Evolutionary conservation across 495 filamentous ascomycete genomes (phyloP).

Genomic region (Immersiella caudata): DNA sequence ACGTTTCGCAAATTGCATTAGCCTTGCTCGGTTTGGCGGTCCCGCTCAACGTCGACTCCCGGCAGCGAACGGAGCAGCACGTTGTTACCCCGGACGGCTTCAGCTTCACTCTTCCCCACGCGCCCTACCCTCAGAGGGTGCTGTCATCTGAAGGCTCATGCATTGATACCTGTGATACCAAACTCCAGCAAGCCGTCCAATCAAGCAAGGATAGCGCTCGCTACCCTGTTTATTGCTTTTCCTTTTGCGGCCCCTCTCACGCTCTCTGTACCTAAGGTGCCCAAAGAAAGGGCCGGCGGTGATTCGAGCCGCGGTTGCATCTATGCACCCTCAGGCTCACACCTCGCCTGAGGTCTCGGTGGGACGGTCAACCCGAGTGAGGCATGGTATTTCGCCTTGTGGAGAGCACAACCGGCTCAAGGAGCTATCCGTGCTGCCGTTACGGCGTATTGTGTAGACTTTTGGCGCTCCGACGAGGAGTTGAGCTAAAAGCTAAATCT

Average conservation of each 20-base stretch:
- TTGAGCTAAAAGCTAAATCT: not conserved
- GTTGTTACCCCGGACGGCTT: constrained; percentile 7
- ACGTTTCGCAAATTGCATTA: constrained; percentile 25
- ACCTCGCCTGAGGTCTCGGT: constrained; percentile 24
- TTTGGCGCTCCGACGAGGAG: not conserved
- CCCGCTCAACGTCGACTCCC: constrained; percentile 8
- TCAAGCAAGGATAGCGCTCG: constrained; percentile 16
- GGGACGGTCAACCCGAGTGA: constrained; percentile 20
- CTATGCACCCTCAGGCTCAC: constrained; percentile 21
- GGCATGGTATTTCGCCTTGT: not conserved
- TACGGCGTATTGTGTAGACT: not conserved
- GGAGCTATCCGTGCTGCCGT: not conserved
- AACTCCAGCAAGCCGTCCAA: constrained; percentile 27
- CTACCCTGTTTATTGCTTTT: constrained; percentile 25
- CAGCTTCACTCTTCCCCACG: constrained; percentile 23
- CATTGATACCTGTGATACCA: constrained; percentile 43
- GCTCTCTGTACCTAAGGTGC: constrained; percentile 5
- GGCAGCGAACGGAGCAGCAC: not conserved
- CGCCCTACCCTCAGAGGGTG: constrained; percentile 22
- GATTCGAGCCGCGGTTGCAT: constrained; percentile 37
- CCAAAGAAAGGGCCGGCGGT: constrained; percentile 22
- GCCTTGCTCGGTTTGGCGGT: constrained; percentile 14
- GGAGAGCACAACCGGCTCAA: not conserved
- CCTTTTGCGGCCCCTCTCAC: constrained; percentile 1
- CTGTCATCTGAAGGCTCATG: constrained; percentile 31